Conservation (phyloP, 345 rosid species). For the Eucalyptus grandis region DNA sequence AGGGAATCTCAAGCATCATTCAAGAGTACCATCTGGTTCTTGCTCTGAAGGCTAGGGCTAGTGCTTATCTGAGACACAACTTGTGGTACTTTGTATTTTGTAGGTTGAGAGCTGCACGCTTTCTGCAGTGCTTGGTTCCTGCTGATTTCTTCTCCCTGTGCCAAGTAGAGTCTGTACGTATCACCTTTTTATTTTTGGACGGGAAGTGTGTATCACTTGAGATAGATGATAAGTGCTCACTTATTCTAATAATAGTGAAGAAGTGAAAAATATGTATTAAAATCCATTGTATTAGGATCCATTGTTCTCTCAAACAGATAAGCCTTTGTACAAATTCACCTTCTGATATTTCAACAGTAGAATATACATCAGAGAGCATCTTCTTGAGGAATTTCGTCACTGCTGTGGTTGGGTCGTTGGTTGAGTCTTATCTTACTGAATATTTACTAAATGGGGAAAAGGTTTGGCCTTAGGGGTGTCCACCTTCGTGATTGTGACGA, state of each 20-base stretch:
- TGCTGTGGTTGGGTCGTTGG: background rate
- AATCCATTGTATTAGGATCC: background rate
- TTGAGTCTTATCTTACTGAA: background rate
- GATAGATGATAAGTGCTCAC: background rate
- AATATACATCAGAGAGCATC: background rate
- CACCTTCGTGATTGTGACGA: background rate
- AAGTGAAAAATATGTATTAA: background rate
- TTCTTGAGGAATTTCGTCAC: background rate
- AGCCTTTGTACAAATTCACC: background rate
- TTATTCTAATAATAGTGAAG: background rate
- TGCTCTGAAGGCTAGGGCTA: background rate
- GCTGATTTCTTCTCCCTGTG: background rate
- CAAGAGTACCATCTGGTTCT: background rate
- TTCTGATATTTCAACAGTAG: background rate
- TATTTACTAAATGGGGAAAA: background rate
- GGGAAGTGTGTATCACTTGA: background rate
- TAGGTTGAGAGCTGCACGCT: background rate
- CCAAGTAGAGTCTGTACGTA: background rate
- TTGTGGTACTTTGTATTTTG: background rate
- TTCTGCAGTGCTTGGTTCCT: background rate
- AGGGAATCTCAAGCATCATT: background rate
- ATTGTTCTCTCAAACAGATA: background rate
- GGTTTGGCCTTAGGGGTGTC: background rate
- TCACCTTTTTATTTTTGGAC: background rate
- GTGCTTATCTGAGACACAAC: background rate